Evolutionary conservation across 2,329 filamentous ascomycete species (phyloP), one percentile per base, ranked within the genome.

Genomic region (Trematosphaeria pertusa): DNA sequence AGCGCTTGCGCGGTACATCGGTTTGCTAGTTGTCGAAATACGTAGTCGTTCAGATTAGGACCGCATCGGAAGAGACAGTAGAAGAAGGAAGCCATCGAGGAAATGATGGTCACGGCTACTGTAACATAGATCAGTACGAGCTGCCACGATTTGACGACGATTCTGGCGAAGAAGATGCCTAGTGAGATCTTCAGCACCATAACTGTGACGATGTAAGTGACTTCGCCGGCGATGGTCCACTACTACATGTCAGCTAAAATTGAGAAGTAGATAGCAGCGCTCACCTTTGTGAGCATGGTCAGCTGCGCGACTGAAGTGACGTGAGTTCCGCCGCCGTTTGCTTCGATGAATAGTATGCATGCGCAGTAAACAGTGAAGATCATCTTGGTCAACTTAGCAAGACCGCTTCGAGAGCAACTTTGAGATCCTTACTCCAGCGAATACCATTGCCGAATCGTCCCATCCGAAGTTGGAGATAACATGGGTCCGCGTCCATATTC

Each of bases 41-140:
- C 59, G 26, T 71, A 72, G 10, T 53, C 12, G 10, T 66, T 52
- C 8, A 69, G 43, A 19, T 67, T 49, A 1, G 58, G 14, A 2
- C 69, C 67, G 58, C 81, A 84, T 63, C 83, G 76, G 36, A 83
- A 75, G 10, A 80, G 65, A 39, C 76, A 64, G 46, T 82, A 73
- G 57, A 83, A 78, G 61, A 79, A 78, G 37, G 79, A 78, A 7
- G 59, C 48, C 5, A 54, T 31, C 1, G 71, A 70, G 10, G 67
- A 68, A 3, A 67, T 32, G 9, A 71, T 62, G 38, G 61, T 71
- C 51, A 72, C 15, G 37, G 77, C 79, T 20, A 69, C 59, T 5
- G 64, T 60, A 9, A 65, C 59, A 34, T 68, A 67, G 11, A 71
- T 64, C n/a, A 67, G 56, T 14, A 58, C 58, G 18, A 70, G 38